Evolutionary conservation across 106 monocot genomes (phyloP).

Genomic region (Gastrodia elata): DNA sequence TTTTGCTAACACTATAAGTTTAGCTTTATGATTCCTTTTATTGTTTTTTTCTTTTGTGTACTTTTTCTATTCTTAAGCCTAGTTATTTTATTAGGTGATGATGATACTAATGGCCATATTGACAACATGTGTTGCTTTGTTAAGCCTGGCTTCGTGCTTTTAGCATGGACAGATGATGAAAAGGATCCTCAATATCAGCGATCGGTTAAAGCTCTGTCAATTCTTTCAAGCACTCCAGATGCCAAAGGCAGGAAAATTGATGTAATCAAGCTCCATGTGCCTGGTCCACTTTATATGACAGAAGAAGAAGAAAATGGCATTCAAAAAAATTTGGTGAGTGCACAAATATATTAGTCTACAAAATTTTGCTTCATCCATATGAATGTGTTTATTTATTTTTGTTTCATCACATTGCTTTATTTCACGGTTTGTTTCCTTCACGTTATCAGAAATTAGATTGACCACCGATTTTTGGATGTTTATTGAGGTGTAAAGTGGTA

Average conservation of each 20-base stretch:
- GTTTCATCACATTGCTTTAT: neutral
- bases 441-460: neutral
- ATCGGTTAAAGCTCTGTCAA: conserved; percentile 53
- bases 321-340: conserved; percentile 28
- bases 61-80: neutral
- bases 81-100: conserved; percentile 50
- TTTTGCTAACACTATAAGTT: neutral
- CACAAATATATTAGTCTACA: neutral
- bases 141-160: conserved; percentile 67
- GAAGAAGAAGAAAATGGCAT: conserved; percentile 78
- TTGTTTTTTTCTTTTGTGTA: neutral
- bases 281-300: conserved; percentile 89
- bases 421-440: neutral
- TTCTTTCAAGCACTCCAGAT: conserved; percentile 54
- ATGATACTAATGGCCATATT: conserved; percentile 94
- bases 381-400: neutral
- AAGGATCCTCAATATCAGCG: conserved; percentile 81
- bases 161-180: conserved; percentile 91
- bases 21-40: neutral
- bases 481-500: too few relatives aligned
- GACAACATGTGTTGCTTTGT: conserved; percentile 97
- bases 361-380: neutral
- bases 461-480: too few relatives aligned
- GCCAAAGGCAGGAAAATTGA: conserved; percentile 74
- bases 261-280: conserved; percentile 76